Base-by-base conservation (phyloP, 2,329 filamentous ascomycete species). In the Sporothrix schenckii region DNA sequence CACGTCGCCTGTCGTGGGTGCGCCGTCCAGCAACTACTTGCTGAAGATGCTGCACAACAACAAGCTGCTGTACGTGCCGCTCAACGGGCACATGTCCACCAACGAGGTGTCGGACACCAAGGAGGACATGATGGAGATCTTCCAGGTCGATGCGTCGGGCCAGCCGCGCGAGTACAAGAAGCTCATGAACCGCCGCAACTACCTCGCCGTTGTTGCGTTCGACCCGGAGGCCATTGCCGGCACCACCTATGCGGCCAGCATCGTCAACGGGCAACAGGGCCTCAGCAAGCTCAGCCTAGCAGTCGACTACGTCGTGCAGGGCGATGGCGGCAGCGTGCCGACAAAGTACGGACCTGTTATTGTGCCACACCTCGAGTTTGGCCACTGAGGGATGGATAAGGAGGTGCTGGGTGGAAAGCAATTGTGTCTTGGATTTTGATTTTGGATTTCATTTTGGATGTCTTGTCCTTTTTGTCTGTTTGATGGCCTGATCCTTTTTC, bases 61-160 rank as follows among this genome's bases (percentile, higher is more conserved):
- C 82, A 95, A 94, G 80, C 88, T 92, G 50, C 88, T 98, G 39
- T 99, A 97, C 79, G 86, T 99, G 69, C 95, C 95, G 0, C 85
- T 87, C 69, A 99, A 99, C 80, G 94, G 94, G 1, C 89, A 93
- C 70, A 87, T 88, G 74, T 89, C 91, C 0, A 91, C 86, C 1
- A 88, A 93, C 72, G 87, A 90, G 74, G 86, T 92, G 1, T 91
- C 90, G 1, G 95, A 99, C 79, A 99, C 95, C 61, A 98, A 99
- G 81, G 95, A 99, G 80, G 95, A 99, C 81, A 99, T 99, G 95
- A 97, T 99, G 92, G 95, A 99, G 83, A 96, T 99, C 75, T 99
- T 99, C 86, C 93, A 95, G 76, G 92, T 91, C 9, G 95, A 99
- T 76, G 93, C 95, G 19, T 92, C 90, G 69, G 94, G 95, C n/a